Base-by-base conservation (phyloP, 176 grass and related monocot species). In the Phragmites australis region DNA sequence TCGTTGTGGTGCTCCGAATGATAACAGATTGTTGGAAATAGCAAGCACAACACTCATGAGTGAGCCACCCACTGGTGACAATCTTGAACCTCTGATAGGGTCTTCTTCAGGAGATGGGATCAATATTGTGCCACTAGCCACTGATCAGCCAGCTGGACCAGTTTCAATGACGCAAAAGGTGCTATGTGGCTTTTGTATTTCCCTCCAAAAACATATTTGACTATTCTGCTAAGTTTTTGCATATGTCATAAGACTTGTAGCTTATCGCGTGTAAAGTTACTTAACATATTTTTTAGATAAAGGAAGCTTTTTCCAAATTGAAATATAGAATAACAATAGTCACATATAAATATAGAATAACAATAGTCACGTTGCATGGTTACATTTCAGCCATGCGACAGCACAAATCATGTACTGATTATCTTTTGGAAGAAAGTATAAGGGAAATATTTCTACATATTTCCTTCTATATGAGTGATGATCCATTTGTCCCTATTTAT, bases 151-250 rank as follows among this genome's bases (percentile, higher is more conserved):
- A 42, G 55, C 73, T 48, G 74, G 64, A 45, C 21, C 74, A 44
- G 61, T 75, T 88, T 78, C 76, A 74, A 31, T 16, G 41, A 81
- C 34, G 1, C 44, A 57, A 57, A 93, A 93, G 91, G 91, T 93
- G 40, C 56, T 52, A 34, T 54, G 9, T 68, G 46, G 6, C 8
- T 85, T 82, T 69, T 40, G 27, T 63, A 65, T 56, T 43, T 77
- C 16, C 30, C 40, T 23, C 57, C 2, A 25, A 40, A 42, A 65
- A 49, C 22, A 54, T 61, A 18, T 41, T 31, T 74, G 30, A 75
- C 16, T 43, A 59, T 74, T 84, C 43, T 68, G 31, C 75, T 60
- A 50, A 44, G 12, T 73, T 80, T 68, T 52, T 64, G 57, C 31
- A 53, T 40, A 45, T 62, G 50, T 51, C 29, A 40, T 65, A 39